phyloP scores from a whole-genome alignment of 441 rosid species.

The Flueggea neowawraea region DNA sequence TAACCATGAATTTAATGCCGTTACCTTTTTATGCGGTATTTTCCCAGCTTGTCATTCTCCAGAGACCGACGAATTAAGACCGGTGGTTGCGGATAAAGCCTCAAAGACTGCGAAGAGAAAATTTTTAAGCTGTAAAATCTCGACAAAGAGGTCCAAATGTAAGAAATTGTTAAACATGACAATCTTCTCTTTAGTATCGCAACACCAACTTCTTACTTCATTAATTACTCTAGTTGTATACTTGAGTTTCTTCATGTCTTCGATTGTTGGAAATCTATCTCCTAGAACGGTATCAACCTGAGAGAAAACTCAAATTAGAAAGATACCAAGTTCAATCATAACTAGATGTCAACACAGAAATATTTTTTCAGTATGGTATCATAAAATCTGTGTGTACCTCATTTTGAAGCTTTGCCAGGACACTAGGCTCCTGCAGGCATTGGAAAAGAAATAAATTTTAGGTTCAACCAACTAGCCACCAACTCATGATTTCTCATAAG shows the following conservation, averaged over 20 bases:
- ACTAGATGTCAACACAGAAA: not conserved
- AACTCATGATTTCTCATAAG: not conserved
- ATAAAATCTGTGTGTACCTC: conserved; percentile 49
- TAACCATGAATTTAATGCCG: not conserved
- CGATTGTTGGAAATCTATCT: conserved; percentile 79
- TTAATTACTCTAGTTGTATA: conserved; percentile 94
- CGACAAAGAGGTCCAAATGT: not conserved
- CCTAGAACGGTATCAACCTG: conserved; percentile 95
- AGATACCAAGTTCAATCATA: not conserved
- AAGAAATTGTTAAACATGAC: conserved; percentile 1
- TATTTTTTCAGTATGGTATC: not conserved
- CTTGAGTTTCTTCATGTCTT: conserved; percentile 87
- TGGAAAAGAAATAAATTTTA: conserved; percentile 9
- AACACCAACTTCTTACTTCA: conserved; percentile 51
- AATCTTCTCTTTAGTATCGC: not conserved
- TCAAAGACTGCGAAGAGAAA: conserved; percentile 61
- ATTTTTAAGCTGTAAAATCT: conserved; percentile 1
- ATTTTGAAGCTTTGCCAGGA: conserved; percentile 79
- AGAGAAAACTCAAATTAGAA: conserved; percentile 11
- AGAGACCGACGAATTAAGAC: conserved; percentile 92
- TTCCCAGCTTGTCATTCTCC: conserved; percentile 70
- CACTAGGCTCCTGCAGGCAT: conserved; percentile 70
- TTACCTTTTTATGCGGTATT: conserved; percentile 81
- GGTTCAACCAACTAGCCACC: not conserved
- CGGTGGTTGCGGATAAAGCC: conserved; percentile 99